These are phyloP conservation scores for Leccinum huronense DNA, from an alignment of 1,284 basidiomycete genomes.

Conservation along the genomic window DNA sequence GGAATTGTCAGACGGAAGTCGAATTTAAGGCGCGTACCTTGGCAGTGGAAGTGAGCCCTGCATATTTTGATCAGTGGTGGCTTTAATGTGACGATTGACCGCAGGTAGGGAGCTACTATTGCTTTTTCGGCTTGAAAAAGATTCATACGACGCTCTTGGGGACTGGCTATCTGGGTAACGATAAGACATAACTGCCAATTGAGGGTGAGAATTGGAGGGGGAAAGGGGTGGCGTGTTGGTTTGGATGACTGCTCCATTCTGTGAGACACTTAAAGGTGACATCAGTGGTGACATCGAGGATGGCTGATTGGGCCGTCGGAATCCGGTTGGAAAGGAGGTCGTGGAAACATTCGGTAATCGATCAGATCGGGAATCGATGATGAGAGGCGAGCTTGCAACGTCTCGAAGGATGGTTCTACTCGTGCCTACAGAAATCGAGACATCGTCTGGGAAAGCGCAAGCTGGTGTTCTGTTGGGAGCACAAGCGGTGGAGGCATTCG, in stretches of 20 bases:
- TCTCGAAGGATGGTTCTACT: constrained; percentile 3
- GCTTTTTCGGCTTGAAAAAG: neutral
- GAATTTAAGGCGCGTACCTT: constrained; percentile 16
- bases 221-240: neutral
- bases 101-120: constrained; percentile 3
- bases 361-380: neutral
- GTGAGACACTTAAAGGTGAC: neutral
- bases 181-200: neutral
- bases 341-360: neutral
- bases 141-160: neutral
- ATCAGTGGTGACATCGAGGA: neutral
- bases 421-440: neutral
- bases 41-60: neutral
- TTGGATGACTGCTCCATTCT: neutral
- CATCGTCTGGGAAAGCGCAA: neutral
- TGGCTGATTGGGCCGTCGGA: neutral
- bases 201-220: constrained; percentile 1
- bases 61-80: constrained; percentile 4
- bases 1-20: constrained; percentile 7
- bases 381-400: neutral
- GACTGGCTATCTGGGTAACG: neutral
- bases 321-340: neutral
- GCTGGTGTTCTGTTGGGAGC: neutral
- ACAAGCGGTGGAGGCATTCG: neutral
- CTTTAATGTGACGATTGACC: constrained; percentile 14